A percentile compares a stretch with the other conserved stretches of the same genome.
These are phyloP conservation scores for Scheffersomyces stambukii DNA, from an alignment of 1,139 yeast genomes.

Conservation along the genomic window DNA sequence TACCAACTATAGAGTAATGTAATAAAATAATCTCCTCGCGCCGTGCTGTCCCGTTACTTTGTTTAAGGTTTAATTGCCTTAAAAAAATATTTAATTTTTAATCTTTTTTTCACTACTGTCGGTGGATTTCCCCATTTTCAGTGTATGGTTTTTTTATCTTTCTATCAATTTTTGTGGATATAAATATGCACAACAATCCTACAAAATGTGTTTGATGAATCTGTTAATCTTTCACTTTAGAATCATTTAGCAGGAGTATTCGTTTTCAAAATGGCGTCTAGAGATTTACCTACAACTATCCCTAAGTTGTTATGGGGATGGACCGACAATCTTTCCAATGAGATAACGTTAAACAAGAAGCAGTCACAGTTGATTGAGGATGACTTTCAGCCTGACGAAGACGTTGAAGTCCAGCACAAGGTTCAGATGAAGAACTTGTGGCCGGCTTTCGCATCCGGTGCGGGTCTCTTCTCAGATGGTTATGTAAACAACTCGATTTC, in stretches of 20 bases:
- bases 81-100: too few species aligned
- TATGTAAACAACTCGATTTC: constrained; percentile 82
- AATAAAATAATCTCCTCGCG: too few species aligned
- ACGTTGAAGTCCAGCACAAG: constrained; percentile 12
- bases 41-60: too few species aligned
- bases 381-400: constrained; percentile 14
- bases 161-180: neutral
- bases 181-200: neutral
- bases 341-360: constrained; percentile 22
- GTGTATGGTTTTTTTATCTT: neutral
- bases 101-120: neutral
- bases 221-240: neutral
- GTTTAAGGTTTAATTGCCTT: too few species aligned
- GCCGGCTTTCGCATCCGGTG: constrained; percentile 87
- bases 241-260: neutral
- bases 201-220: neutral
- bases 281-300: constrained; percentile 49
- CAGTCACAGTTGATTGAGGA: constrained; percentile 21
- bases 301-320: constrained; percentile 36
- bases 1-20: too few species aligned
- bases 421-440: constrained; percentile 37
- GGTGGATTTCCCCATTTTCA: neutral
- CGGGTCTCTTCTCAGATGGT: constrained; percentile 89
- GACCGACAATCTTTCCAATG: constrained; percentile 20
- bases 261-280: constrained; percentile 33